Percentiles rank a stretch among this genome's conserved stretches.
Evolutionary conservation across 2,329 filamentous ascomycete species (phyloP).

Genomic region (Epichloe sylvatica): DNA sequence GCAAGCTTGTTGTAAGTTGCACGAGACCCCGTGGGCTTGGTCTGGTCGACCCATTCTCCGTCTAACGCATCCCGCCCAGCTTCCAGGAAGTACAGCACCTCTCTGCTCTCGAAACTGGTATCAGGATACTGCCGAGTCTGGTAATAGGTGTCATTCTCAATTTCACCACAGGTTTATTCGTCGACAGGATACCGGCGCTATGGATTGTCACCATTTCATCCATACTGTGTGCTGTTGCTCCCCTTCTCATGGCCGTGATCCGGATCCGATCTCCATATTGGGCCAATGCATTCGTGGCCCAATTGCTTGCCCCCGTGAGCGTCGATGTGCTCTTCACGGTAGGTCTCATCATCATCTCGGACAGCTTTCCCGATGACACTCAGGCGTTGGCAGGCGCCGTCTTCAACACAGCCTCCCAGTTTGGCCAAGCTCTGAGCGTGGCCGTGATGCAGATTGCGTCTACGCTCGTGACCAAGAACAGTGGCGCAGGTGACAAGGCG

Average conservation of each 20-base stretch:
- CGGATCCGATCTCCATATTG: conserved; percentile 37
- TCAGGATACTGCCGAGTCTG: conserved; percentile 31
- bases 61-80: conserved; percentile 14
- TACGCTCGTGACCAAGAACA: conserved; percentile 21
- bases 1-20: conserved; percentile 32
- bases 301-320: conserved; percentile 27
- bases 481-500: conserved; percentile 12
- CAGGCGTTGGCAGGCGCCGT: conserved; percentile 48
- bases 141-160: conserved; percentile 30
- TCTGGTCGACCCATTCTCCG: neutral
- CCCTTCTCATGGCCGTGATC: conserved; percentile 41
- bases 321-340: conserved; percentile 41
- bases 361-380: conserved; percentile 39
- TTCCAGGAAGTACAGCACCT: conserved; percentile 37
- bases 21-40: neutral
- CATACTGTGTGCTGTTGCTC: conserved; percentile 28
- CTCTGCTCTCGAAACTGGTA: conserved; percentile 29
- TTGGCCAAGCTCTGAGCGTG: conserved; percentile 37
- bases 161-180: conserved; percentile 29
- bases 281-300: conserved; percentile 30
- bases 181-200: conserved; percentile 26
- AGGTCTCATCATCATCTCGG: conserved; percentile 37
- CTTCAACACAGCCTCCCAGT: conserved; percentile 44
- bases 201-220: conserved; percentile 27
- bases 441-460: conserved; percentile 33